Evolutionary conservation across 148 eudicot genomes (phyloP).

Genomic region (Vaccinium corymbosum): DNA sequence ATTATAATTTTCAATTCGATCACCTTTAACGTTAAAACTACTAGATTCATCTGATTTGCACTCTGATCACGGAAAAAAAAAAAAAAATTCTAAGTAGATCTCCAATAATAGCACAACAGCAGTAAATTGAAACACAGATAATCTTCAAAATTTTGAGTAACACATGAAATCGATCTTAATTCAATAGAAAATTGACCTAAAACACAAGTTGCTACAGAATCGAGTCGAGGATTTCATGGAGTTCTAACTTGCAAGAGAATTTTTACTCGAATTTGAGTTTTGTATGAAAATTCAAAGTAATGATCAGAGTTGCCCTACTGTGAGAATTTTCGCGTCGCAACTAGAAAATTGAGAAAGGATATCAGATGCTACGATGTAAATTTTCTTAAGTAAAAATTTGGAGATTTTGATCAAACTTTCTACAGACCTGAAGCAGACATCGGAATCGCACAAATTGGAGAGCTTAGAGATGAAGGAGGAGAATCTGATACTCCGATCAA

Average conservation of each 20-base stretch:
- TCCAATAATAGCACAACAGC: no score
- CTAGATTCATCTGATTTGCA: background rate
- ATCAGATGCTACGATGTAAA: background rate
- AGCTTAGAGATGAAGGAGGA: slow-evolving; percentile 31
- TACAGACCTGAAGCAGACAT: background rate
- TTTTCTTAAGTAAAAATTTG: background rate
- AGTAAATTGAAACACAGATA: background rate
- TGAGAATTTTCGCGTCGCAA: background rate
- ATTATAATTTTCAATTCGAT: background rate
- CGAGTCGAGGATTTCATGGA: background rate
- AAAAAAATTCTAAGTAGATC: no score
- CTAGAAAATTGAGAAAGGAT: background rate
- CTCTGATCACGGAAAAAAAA: no score
- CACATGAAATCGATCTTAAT: background rate
- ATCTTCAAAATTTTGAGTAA: background rate
- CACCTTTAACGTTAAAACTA: background rate
- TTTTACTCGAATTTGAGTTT: background rate
- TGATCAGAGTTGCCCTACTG: background rate
- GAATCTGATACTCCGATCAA: slow-evolving; percentile 42
- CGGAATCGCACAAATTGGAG: slow-evolving; percentile 14
- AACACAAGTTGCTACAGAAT: no score
- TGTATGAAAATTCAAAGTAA: background rate
- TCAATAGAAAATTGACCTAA: background rate
- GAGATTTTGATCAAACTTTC: background rate
- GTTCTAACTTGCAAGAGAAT: background rate